These are phyloP conservation scores for Ogataea trehalophila DNA, from an alignment of 805 yeast species.

Conservation along the genomic window DNA sequence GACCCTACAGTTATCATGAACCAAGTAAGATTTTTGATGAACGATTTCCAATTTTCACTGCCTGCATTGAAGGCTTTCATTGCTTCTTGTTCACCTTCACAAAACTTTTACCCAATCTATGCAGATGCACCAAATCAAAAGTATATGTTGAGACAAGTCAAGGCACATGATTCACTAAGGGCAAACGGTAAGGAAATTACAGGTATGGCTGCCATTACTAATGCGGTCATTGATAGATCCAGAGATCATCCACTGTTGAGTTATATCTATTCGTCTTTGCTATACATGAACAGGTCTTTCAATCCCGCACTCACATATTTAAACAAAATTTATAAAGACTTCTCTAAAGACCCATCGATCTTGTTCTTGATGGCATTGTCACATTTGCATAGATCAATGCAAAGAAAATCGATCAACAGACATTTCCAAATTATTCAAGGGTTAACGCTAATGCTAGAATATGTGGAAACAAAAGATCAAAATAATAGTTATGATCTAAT, in stretches of 20 bases:
- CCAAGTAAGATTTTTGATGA: conserved; percentile 57
- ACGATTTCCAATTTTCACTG: conserved; percentile 71
- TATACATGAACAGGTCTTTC: conserved; percentile 79
- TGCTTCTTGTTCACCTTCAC: conserved; percentile 38
- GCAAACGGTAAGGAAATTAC: conserved; percentile 41
- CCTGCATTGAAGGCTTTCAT: conserved; percentile 61
- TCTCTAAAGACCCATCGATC: conserved; percentile 74
- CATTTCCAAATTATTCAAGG: conserved; percentile 89
- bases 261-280: conserved; percentile 72
- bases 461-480: conserved; percentile 40
- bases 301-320: conserved; percentile 78
- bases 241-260: conserved; percentile 58
- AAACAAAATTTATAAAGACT: conserved; percentile 60
- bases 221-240: conserved; percentile 39
- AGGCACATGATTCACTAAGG: conserved; percentile 73
- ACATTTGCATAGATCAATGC: conserved; percentile 87
- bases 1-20: conserved; percentile 54
- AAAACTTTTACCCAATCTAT: conserved; percentile 30
- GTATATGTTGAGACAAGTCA: conserved; percentile 81
- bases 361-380: conserved; percentile 71
- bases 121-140: conserved; percentile 85
- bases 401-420: conserved; percentile 78
- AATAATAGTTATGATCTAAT: conserved; percentile 49
- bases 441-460: conserved; percentile 69
- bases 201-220: conserved; percentile 76